Evolutionary conservation across 192 early-diverging fungal genomes (phyloP).

Genomic region (Allomyces javanicus): DNA sequence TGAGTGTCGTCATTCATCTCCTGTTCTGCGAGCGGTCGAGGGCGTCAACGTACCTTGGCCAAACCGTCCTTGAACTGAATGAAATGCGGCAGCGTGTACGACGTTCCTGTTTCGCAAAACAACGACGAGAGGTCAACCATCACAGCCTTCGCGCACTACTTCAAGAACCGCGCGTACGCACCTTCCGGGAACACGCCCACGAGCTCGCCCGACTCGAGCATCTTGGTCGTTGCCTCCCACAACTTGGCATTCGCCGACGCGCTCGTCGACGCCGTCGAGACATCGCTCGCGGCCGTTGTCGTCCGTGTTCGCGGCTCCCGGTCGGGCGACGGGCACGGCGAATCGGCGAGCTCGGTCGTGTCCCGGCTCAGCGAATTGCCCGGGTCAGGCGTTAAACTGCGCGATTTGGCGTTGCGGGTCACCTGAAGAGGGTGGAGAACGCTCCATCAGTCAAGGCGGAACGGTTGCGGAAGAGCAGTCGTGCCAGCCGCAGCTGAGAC

Average conservation of each 20-base stretch:
- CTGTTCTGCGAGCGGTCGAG: neutral
- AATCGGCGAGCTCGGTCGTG: no score
- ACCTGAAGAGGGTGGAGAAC: no score
- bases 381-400: no score
- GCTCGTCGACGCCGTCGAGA: neutral
- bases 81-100: neutral
- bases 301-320: no score
- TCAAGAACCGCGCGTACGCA: no score
- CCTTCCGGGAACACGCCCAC: neutral
- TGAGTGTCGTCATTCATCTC: no score
- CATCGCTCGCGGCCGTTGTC: neutral
- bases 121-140: no score
- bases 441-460: no score
- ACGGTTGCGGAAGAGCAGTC: neutral
- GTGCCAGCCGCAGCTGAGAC: neutral
- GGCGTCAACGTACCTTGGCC: neutral
- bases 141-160: no score
- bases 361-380: no score
- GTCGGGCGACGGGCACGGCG: no score
- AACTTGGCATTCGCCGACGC: neutral
- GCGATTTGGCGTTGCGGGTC: no score
- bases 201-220: neutral
- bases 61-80: neutral
- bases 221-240: neutral
- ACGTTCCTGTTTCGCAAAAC: neutral